Base-by-base conservation (phyloP, 176 grass and related monocot species). In the Rhynchospora tenuis region DNA sequence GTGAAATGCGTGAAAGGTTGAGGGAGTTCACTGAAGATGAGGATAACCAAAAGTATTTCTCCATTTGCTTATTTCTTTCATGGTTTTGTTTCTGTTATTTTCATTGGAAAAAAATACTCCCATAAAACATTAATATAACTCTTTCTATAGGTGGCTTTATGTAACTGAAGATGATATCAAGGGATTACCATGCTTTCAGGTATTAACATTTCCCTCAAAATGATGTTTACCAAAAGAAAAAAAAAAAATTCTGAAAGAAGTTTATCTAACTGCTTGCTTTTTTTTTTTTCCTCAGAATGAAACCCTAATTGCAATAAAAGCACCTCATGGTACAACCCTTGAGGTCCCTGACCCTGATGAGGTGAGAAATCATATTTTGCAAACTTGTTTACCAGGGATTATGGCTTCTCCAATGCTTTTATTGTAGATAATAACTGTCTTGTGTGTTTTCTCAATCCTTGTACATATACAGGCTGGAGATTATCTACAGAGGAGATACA, bases 81-180 rank as follows among this genome's bases (percentile, higher is more conserved):
- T 57, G 42, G 28, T 66, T 55, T 80, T 84, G 24, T 19, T 29
- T 68, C 78, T 83, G 20, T 52, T 83, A 84, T 51, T 17, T 68
- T 59, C 43, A 2, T 24, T 83, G 70, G 70, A 15, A 62, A 60
- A 73, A 13, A 56, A 44, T 74, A 47, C 75, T 62, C 79, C 81
- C 42, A n/a, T 54, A 79, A 16, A 68, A 31, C 81, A 38, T 64
- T 87, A 19, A 5, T 56, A 31, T 29, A 33, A 55, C 55, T 46
- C 58, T 74, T 50, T 83, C 83, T 26, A 60, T 89, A 99, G 96
- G 88, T 99, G 96, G 89, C 89, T 99, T 26, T 99, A 86, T 78
- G 88, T 92, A 74, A 95, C 96, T 1, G 89, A 99, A 89, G 93
- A 95, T 85, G 96, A 99, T 80, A 99, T 99, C 84, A 99, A 95